These are phyloP conservation scores for Solanum ossicruentum DNA, from an alignment of 257 asterid genomes.

Conservation along the genomic window DNA sequence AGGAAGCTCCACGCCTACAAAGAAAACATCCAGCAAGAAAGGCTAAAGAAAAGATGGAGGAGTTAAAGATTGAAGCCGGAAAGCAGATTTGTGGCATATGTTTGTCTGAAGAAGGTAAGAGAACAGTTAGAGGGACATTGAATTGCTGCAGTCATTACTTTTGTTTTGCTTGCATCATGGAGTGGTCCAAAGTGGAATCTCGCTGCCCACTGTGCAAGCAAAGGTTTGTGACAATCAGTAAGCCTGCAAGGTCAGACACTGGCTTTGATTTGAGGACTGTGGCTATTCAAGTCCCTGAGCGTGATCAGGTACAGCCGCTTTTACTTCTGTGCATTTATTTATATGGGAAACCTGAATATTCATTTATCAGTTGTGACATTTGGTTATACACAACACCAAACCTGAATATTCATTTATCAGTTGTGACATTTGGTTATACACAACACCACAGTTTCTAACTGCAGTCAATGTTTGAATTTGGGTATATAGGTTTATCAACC, in stretches of 20 bases:
- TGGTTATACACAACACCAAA: not conserved
- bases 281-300: slow-evolving; percentile 61
- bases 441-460: not conserved
- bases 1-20: slow-evolving; percentile 21
- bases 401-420: not conserved
- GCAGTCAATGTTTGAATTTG: not conserved
- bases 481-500: slow-evolving; percentile 76
- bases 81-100: slow-evolving; percentile 90
- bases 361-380: not conserved
- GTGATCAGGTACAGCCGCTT: slow-evolving; percentile 60
- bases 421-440: not conserved
- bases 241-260: slow-evolving; percentile 37
- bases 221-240: slow-evolving; percentile 59
- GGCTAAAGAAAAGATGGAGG: slow-evolving; percentile 63
- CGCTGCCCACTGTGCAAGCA: slow-evolving; percentile 95
- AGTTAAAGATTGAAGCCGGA: slow-evolving; percentile 39
- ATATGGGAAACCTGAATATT: not conserved
- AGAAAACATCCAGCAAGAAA: slow-evolving; percentile 34
- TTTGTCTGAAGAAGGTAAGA: slow-evolving; percentile 74
- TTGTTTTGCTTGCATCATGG: slow-evolving; percentile 90
- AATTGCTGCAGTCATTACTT: slow-evolving; percentile 85
- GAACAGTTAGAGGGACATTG: slow-evolving; percentile 55
- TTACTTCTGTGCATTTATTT: not conserved
- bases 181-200: slow-evolving; percentile 95
- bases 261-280: slow-evolving; percentile 38